phyloP scores from a whole-genome alignment of 148 eudicot genomes.

The Rhododendron ovatum region DNA sequence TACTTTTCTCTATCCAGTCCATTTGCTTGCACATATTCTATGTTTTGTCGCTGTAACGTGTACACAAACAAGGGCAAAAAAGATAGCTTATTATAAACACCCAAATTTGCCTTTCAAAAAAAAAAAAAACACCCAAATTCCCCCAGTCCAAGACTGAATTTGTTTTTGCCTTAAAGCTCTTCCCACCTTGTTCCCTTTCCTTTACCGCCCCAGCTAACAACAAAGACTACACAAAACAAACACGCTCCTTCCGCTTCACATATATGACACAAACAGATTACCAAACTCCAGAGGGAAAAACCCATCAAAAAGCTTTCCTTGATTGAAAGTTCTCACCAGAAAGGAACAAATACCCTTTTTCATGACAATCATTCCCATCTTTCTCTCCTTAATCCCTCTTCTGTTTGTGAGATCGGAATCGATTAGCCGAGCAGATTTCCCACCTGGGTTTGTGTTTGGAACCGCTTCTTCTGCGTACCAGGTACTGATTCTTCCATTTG shows the following conservation, averaged over 20 bases:
- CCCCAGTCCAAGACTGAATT: neutral
- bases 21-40: neutral
- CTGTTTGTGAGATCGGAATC: conserved; percentile 22
- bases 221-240: too few relatives aligned
- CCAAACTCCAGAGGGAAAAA: neutral
- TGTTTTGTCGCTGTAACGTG: conserved; percentile 2
- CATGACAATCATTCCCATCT: neutral
- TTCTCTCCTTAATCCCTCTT: conserved; percentile 8
- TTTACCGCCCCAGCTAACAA: neutral
- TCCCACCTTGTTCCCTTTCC: neutral
- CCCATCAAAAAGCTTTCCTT: neutral
- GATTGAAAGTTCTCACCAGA: neutral
- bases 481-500: conserved; percentile 27
- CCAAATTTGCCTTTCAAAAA: neutral
- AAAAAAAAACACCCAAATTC: neutral
- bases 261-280: neutral
- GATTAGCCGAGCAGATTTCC: conserved; percentile 59
- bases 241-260: neutral
- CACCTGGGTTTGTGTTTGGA: conserved; percentile 73
- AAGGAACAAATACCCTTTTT: neutral
- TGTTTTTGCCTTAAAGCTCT: neutral
- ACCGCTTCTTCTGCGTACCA: conserved; percentile 97
- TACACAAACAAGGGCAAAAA: neutral
- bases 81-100: neutral
- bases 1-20: neutral